Base-by-base conservation (phyloP, 345 rosid genomes). In the Brassica cretica region DNA sequence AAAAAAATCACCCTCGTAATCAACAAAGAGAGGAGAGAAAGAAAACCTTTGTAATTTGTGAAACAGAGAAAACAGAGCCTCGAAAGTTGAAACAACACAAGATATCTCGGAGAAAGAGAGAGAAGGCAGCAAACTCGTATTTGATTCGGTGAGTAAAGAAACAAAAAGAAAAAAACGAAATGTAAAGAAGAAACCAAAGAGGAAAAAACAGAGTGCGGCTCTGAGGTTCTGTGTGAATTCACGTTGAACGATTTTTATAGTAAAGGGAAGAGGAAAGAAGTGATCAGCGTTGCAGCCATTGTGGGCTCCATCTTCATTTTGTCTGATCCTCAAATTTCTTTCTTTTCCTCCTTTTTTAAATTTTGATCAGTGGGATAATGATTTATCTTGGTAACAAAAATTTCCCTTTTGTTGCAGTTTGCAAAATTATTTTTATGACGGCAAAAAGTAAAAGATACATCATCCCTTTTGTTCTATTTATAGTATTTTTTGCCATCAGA, bases 131-230 rank as follows among this genome's bases (percentile, higher is more conserved):
- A 35, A 53, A 76, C 2, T 51, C 3, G 75, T 21, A 2, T 2
- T 33, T n/a, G 71, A 56, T 8, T 18, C 66, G 68, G 67, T 55
- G 76, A 39, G 61, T 35, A 16, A 70, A 12, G 14, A 64, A 64
- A 56, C 51, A 39, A 70, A 49, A 5, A 9, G 10, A 15, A 33
- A 35, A 37, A 30, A 19, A 19, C 21, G 33, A 51, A 51, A 14
- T n/a, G 15, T n/a, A 53, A 53, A 66, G 71, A 59, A 58, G 12
- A 41, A 41, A 30, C 19, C 60, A 29, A 71, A 63, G 4, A 61
- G 18, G 16, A 16, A 25, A 74, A 8, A 8, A 0, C 37, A 72
- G 72, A 71, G 76, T 66, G 53, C 58, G 76, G 76, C 67, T 77
- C 18, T 66, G 53, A 56, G 76, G 76, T 61, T 77, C 18, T 6